These are phyloP conservation scores for Fusarium lateritium DNA, from an alignment of 2,329 filamentous ascomycete genomes.

Conservation along the genomic window DNA sequence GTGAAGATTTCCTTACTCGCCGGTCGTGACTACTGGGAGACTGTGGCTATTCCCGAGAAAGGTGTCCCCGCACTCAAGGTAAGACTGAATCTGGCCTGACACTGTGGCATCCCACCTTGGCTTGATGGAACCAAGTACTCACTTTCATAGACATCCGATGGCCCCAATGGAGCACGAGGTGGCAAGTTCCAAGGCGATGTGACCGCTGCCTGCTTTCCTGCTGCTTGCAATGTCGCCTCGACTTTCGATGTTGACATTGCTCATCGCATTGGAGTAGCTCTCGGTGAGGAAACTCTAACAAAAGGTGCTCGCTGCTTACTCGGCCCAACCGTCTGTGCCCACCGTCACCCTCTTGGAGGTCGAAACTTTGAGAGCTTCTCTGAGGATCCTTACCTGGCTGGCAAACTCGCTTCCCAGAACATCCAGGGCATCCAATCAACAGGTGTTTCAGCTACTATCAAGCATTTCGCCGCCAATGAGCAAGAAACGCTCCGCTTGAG, in stretches of 20 bases:
- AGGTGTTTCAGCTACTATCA: slow-evolving; percentile 59
- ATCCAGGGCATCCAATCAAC: slow-evolving; percentile 58
- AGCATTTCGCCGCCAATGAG: slow-evolving; percentile 62
- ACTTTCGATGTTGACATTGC: slow-evolving; percentile 74
- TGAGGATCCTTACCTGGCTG: slow-evolving; percentile 47
- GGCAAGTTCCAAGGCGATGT: slow-evolving; percentile 44
- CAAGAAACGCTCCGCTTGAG: slow-evolving; percentile 50
- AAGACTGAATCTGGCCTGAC: too few relatives aligned
- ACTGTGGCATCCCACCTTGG: too few relatives aligned
- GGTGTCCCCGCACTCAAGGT: slow-evolving; percentile 38
- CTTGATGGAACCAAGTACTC: too few relatives aligned
- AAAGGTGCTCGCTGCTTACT: slow-evolving; percentile 81
- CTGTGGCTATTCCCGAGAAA: slow-evolving; percentile 37
- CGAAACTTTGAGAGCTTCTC: slow-evolving; percentile 50
- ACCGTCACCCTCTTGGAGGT: slow-evolving; percentile 48
- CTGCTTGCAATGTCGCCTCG: slow-evolving; percentile 64
- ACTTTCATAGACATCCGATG: slow-evolving; percentile 33
- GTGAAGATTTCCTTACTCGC: slow-evolving; percentile 40
- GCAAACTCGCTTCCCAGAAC: slow-evolving; percentile 48
- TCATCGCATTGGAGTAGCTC: slow-evolving; percentile 68
- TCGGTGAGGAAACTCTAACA: slow-evolving; percentile 66
- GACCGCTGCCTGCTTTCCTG: slow-evolving; percentile 49
- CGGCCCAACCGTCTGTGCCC: slow-evolving; percentile 50
- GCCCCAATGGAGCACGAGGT: slow-evolving; percentile 48
- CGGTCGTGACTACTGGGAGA: slow-evolving; percentile 39